Percentiles rank a stretch among this genome's conserved stretches.
These are phyloP conservation scores for Angophora floribunda DNA, from an alignment of 345 rosid species.

Conservation along the genomic window DNA sequence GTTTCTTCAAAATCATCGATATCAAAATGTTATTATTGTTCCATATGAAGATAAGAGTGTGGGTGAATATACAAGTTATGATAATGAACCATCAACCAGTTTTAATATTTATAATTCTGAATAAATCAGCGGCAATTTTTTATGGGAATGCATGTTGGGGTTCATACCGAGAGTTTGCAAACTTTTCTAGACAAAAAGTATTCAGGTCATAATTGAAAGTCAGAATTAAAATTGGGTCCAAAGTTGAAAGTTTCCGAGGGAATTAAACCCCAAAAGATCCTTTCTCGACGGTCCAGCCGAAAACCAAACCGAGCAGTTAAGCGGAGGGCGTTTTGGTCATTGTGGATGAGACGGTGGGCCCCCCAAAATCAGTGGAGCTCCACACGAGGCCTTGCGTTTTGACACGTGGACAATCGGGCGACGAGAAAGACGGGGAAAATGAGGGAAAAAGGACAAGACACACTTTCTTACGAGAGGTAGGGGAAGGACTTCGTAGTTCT, in stretches of 20 bases:
- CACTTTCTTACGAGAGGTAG: background rate
- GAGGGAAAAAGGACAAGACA: background rate
- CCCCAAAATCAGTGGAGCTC: background rate
- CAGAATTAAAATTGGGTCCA: background rate
- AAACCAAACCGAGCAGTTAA: background rate
- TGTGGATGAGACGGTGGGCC: background rate
- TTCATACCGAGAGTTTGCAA: background rate
- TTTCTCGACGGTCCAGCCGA: background rate
- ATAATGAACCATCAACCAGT: background rate
- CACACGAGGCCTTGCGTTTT: background rate
- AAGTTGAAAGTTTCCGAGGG: rapidly evolving
- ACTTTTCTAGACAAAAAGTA: background rate
- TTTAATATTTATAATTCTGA: background rate
- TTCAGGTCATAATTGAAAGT: rapidly evolving
- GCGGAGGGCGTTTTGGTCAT: background rate
- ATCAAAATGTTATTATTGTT: background rate
- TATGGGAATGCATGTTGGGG: rapidly evolving
- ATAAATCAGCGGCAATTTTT: rapidly evolving
- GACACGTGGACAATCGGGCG: background rate
- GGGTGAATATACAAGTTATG: rapidly evolving
- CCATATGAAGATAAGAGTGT: background rate
- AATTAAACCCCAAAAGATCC: background rate
- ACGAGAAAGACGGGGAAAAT: background rate
- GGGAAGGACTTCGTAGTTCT: background rate
- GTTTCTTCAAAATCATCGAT: background rate